A percentile compares a stretch with the other conserved stretches of the same genome.
Evolutionary conservation across 2,329 filamentous ascomycete genomes (phyloP).

Genomic region (Hymenoscyphus infarciens): DNA sequence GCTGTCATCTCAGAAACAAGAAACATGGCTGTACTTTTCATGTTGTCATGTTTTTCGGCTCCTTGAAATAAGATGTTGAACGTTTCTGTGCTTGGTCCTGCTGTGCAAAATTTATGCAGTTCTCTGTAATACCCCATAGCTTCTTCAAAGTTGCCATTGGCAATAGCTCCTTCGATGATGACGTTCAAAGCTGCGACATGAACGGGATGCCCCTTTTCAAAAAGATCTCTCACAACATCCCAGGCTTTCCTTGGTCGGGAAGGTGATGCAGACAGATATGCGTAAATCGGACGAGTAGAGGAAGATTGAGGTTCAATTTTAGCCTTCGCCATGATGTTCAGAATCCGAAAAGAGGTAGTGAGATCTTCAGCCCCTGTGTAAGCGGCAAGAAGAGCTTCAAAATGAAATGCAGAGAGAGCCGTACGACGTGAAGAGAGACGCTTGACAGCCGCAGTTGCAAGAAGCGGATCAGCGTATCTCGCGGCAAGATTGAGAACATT

Average conservation of each 20-base stretch:
- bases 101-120: conserved; percentile 48
- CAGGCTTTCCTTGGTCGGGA: conserved; percentile 48
- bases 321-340: conserved; percentile 70
- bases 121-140: conserved; percentile 60
- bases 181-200: conserved; percentile 49
- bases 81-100: conserved; percentile 47
- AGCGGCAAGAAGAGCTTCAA: conserved; percentile 72
- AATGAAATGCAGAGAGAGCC: conserved; percentile 64
- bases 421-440: conserved; percentile 57
- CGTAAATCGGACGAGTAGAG: conserved; percentile 62
- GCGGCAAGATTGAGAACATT: conserved; percentile 72
- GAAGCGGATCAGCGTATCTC: conserved; percentile 59
- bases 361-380: conserved; percentile 62
- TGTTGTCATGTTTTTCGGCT: conserved; percentile 28
- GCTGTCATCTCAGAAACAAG: conserved; percentile 59
- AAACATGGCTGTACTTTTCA: conserved; percentile 56
- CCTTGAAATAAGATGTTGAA: conserved; percentile 58
- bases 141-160: conserved; percentile 42
- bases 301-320: conserved; percentile 53
- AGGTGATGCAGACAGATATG: conserved; percentile 47
- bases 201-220: conserved; percentile 45
- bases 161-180: conserved; percentile 33
- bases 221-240: conserved; percentile 52
- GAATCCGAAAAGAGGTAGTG: conserved; percentile 60
- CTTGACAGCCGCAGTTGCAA: conserved; percentile 70